Percentiles rank a stretch among this genome's conserved stretches.
Conservation (phyloP, 257 asterid genomes). For the Vinca minor region DNA sequence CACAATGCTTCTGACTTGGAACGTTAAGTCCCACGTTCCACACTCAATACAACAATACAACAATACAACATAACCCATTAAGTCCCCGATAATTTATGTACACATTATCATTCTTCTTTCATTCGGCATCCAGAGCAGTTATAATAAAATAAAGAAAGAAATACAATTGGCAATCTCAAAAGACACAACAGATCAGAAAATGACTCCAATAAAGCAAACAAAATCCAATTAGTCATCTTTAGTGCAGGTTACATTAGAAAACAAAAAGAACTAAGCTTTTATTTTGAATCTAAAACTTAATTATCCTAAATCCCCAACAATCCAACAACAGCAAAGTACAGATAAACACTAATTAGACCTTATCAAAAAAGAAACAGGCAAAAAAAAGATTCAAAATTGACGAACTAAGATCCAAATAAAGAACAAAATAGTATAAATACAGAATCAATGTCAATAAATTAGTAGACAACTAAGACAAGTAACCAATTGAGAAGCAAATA, state of each 20-base stretch:
- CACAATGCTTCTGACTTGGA: too few relatives aligned
- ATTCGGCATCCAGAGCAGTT: too few relatives aligned
- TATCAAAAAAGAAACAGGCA: neutral
- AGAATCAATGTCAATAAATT: neutral
- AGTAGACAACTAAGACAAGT: too few relatives aligned
- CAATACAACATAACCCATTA: too few relatives aligned
- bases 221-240: neutral
- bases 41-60: too few relatives aligned
- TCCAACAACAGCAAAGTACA: neutral
- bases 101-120: too few relatives aligned
- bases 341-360: neutral
- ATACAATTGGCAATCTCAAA: neutral
- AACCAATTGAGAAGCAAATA: neutral
- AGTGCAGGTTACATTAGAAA: neutral
- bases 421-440: neutral
- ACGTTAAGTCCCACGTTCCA: too few relatives aligned
- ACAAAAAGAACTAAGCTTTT: neutral
- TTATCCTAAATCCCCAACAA: neutral
- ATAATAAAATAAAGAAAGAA: too few relatives aligned
- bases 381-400: neutral
- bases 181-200: neutral
- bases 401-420: neutral
- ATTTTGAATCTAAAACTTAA: neutral
- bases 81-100: too few relatives aligned
- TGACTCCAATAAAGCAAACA: neutral